phyloP scores from a whole-genome alignment of 2,329 filamentous ascomycete genomes.

The Coniosporium tulheliwenetii region DNA sequence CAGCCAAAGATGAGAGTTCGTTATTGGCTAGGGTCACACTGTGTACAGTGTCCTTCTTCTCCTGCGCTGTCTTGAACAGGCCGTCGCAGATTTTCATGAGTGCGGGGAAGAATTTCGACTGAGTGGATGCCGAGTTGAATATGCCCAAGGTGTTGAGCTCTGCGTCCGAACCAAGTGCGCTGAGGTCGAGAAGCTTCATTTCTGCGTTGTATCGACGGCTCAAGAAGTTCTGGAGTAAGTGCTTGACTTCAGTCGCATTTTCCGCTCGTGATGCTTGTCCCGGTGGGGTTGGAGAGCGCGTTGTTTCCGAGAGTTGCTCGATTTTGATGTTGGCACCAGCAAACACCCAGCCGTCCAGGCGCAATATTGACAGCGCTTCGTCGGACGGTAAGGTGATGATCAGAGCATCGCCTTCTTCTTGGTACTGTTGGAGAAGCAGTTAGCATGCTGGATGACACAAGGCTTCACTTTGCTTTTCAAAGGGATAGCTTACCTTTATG shows the following conservation, averaged over 20 bases:
- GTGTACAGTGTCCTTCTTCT: conserved; percentile 62
- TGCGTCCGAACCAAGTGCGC: conserved; percentile 57
- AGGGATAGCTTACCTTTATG: conserved; percentile 16
- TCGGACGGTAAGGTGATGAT: conserved; percentile 19
- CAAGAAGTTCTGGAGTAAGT: conserved; percentile 56
- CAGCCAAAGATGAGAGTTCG: conserved; percentile 53
- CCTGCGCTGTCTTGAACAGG: conserved; percentile 54
- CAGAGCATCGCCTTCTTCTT: conserved; percentile 18
- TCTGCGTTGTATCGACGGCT: conserved; percentile 55
- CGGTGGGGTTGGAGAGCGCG: neutral
- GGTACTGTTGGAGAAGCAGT: conserved; percentile 9
- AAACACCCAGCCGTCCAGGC: conserved; percentile 25
- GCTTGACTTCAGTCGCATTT: conserved; percentile 42
- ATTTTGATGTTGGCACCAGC: conserved; percentile 21
- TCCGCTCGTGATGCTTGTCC: neutral
- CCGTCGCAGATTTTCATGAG: conserved; percentile 76
- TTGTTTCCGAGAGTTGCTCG: conserved; percentile 7
- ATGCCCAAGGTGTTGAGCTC: conserved; percentile 60
- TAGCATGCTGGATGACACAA: neutral
- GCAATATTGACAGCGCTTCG: conserved; percentile 17
- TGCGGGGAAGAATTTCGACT: conserved; percentile 80
- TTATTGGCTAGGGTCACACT: conserved; percentile 76
- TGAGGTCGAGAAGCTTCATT: conserved; percentile 68
- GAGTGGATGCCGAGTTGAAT: conserved; percentile 53
- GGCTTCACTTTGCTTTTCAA: neutral